Conservation (phyloP, 176 grass and related monocot genomes). For the Cenchrus fungigraminus region DNA sequence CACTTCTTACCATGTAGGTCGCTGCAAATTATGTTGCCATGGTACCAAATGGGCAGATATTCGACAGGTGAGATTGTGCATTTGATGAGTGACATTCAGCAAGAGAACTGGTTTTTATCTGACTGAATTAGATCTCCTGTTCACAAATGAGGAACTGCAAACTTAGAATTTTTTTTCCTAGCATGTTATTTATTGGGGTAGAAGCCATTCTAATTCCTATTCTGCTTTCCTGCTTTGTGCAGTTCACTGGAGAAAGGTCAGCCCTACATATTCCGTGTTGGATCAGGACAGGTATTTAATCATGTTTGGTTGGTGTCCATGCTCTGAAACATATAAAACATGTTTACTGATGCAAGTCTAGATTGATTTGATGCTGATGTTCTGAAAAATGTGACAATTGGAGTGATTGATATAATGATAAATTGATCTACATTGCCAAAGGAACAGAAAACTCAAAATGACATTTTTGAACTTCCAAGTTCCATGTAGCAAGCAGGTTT, state of each 20-base stretch:
- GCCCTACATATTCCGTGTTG: constrained; percentile 95
- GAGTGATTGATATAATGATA: not conserved
- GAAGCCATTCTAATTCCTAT: not conserved
- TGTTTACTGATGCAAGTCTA: not conserved
- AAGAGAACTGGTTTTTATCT: not conserved
- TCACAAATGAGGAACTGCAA: not conserved
- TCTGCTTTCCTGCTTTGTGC: not conserved
- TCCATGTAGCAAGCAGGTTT: not conserved
- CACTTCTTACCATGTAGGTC: constrained; percentile 60
- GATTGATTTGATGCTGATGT: not conserved
- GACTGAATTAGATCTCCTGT: not conserved
- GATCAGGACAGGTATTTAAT: constrained; percentile 71
- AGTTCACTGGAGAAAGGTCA: constrained; percentile 87
- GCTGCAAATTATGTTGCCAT: constrained; percentile 97
- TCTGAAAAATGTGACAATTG: not conserved
- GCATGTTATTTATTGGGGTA: too few species aligned
- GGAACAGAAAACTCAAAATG: not conserved
- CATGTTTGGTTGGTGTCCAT: not conserved
- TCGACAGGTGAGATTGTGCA: constrained; percentile 62
- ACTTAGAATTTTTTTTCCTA: not conserved
- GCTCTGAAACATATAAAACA: not conserved
- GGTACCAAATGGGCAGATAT: constrained; percentile 87
- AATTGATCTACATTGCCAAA: not conserved
- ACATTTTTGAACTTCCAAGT: not conserved
- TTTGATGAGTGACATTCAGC: not conserved